A percentile compares a stretch with the other conserved stretches of the same genome.
Evolutionary conservation across 2,329 filamentous ascomycete species (phyloP).

Genomic region (Colletotrichum sp.): DNA sequence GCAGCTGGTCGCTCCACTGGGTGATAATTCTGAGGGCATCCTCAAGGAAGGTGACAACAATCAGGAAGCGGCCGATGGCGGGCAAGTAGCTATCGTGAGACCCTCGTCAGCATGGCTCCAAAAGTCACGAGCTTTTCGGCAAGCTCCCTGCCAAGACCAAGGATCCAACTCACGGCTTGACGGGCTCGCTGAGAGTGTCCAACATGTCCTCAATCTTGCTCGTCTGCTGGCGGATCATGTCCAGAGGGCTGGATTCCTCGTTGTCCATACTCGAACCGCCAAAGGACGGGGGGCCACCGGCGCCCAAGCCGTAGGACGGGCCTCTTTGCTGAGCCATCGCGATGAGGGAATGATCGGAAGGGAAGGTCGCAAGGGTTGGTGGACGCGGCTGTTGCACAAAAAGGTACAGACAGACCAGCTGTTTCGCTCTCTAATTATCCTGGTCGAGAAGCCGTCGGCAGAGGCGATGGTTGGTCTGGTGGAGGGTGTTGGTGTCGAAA

Average conservation of each 20-base stretch:
- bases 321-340: slow-evolving; percentile 25
- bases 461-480: background rate
- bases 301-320: slow-evolving; percentile 22
- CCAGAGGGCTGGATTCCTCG: slow-evolving; percentile 75
- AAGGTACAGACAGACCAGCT: slow-evolving; percentile 20
- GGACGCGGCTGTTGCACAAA: slow-evolving; percentile 18
- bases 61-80: slow-evolving; percentile 94
- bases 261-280: slow-evolving; percentile 16
- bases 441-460: background rate
- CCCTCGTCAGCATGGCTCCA: slow-evolving; percentile 26
- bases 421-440: slow-evolving; percentile 5
- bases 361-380: background rate
- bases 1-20: slow-evolving; percentile 94
- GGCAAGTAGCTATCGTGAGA: slow-evolving; percentile 77
- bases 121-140: background rate
- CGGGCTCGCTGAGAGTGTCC: slow-evolving; percentile 84
- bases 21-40: slow-evolving; percentile 96
- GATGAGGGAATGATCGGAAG: background rate
- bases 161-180: slow-evolving; percentile 82
- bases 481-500: background rate
- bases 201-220: slow-evolving; percentile 97
- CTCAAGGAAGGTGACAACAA: slow-evolving; percentile 98
- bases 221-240: slow-evolving; percentile 90
- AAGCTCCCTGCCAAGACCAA: background rate
- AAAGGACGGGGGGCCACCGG: slow-evolving; percentile 22